A percentile compares a stretch with the other conserved stretches of the same genome.
These are phyloP conservation scores for Aspergillus phoenicis DNA, from an alignment of 2,329 filamentous ascomycete species.

Conservation along the genomic window DNA sequence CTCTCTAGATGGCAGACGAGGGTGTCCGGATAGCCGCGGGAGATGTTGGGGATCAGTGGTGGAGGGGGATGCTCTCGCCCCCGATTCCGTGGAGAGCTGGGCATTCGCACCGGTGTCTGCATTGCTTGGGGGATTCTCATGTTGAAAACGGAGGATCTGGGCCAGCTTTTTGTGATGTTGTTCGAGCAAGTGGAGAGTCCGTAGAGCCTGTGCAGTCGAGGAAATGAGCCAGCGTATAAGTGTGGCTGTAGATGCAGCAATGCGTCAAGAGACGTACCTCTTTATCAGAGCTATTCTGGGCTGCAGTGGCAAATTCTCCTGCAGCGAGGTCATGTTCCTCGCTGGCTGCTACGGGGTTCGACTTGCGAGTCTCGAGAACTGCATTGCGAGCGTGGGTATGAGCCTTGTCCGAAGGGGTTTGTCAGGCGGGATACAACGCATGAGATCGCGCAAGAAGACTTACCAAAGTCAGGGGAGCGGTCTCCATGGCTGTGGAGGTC, in stretches of 20 bases:
- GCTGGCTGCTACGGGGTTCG: constrained; percentile 76
- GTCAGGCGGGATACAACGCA: constrained; percentile 3
- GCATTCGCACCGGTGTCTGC: constrained; percentile 20
- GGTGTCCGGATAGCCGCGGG: constrained; percentile 41
- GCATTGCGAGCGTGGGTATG: constrained; percentile 88
- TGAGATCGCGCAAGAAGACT: constrained; percentile 7
- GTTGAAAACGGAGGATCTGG: constrained; percentile 73
- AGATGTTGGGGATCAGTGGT: constrained; percentile 40
- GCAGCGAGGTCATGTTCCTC: constrained; percentile 87
- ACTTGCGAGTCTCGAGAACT: constrained; percentile 67
- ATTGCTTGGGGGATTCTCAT: constrained; percentile 50
- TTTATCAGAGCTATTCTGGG: constrained; percentile 66
- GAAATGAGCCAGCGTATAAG: neutral
- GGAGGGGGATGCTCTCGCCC: constrained; percentile 27
- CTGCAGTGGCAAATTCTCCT: constrained; percentile 81
- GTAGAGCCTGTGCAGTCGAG: constrained; percentile 67
- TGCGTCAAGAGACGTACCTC: constrained; percentile 48
- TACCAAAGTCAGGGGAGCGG: constrained; percentile 68
- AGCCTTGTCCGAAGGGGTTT: constrained; percentile 56
- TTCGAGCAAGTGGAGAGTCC: constrained; percentile 82
- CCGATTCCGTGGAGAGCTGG: constrained; percentile 23
- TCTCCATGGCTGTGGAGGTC: constrained; percentile 60
- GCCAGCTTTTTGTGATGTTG: constrained; percentile 84
- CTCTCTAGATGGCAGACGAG: constrained; percentile 63
- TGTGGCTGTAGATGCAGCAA: neutral